Evolutionary conservation across 1,139 yeast species (phyloP).

Genomic region (Lodderomyces margitis): DNA sequence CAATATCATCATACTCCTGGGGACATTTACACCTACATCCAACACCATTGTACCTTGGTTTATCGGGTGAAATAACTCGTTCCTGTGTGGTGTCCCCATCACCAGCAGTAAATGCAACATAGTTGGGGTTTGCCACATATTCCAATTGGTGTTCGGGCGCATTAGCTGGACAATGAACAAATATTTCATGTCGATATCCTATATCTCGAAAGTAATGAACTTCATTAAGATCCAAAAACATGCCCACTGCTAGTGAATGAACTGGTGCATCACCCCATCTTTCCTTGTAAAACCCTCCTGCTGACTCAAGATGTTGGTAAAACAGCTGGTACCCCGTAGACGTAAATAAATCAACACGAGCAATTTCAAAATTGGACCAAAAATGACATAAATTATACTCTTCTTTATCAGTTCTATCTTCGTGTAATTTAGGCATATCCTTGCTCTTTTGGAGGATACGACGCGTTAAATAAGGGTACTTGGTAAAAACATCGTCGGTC

Average conservation of each 20-base stretch:
- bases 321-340: conserved; percentile 62
- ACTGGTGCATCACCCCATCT: conserved; percentile 97
- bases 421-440: conserved; percentile 36
- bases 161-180: conserved; percentile 83
- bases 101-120: neutral
- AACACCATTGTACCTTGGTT: conserved; percentile 50
- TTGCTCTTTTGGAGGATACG: conserved; percentile 25
- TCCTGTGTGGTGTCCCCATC: conserved; percentile 11
- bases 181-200: conserved; percentile 77
- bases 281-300: conserved; percentile 83
- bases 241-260: conserved; percentile 79
- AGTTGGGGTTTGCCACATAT: conserved; percentile 26
- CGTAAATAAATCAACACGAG: conserved; percentile 69
- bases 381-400: conserved; percentile 82
- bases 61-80: conserved; percentile 43
- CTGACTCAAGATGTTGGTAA: conserved; percentile 61
- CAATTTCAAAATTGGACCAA: conserved; percentile 94
- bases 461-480: conserved; percentile 23
- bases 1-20: conserved; percentile 36
- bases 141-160: conserved; percentile 45
- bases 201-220: conserved; percentile 88
- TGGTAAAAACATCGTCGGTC: conserved; percentile 18
- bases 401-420: conserved; percentile 60
- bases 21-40: conserved; percentile 92
- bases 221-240: conserved; percentile 63